phyloP scores from a whole-genome alignment of 78 protist genomes.

The Dictyostelium brefeldianum region DNA sequence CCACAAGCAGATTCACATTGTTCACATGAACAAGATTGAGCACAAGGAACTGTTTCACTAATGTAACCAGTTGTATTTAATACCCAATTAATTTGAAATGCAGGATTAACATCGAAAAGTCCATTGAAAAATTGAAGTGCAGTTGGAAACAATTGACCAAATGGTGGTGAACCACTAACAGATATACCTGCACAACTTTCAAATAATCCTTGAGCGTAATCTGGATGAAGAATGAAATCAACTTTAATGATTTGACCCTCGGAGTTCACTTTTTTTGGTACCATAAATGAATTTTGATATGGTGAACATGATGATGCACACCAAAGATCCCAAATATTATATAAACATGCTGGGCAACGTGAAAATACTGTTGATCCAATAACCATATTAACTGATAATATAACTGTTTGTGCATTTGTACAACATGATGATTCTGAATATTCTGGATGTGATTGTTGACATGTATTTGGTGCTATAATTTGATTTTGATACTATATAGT shows the following conservation, averaged over 20 bases:
- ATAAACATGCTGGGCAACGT: slow-evolving; percentile 59
- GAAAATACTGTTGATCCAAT: slow-evolving; percentile 35
- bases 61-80: slow-evolving; percentile 35
- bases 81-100: slow-evolving; percentile 2
- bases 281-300: slow-evolving; percentile 61
- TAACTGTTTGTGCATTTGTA: slow-evolving; percentile 5
- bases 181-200: slow-evolving; percentile 43
- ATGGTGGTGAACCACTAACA: slow-evolving; percentile 33
- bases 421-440: slow-evolving; percentile 57
- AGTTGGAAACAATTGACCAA: background rate
- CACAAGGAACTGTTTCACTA: background rate
- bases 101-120: slow-evolving; percentile 28
- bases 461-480: slow-evolving; percentile 31
- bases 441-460: slow-evolving; percentile 60
- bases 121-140: background rate
- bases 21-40: slow-evolving; percentile 50
- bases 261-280: background rate
- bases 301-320: slow-evolving; percentile 73
- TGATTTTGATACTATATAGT: background rate
- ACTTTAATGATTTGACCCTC: background rate
- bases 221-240: slow-evolving; percentile 25
- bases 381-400: slow-evolving; percentile 29
- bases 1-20: slow-evolving; percentile 40
- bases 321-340: slow-evolving; percentile 74
- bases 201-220: slow-evolving; percentile 56